phyloP scores from a whole-genome alignment of 2,329 filamentous ascomycete species.

The Coleophoma eucalyptorum region DNA sequence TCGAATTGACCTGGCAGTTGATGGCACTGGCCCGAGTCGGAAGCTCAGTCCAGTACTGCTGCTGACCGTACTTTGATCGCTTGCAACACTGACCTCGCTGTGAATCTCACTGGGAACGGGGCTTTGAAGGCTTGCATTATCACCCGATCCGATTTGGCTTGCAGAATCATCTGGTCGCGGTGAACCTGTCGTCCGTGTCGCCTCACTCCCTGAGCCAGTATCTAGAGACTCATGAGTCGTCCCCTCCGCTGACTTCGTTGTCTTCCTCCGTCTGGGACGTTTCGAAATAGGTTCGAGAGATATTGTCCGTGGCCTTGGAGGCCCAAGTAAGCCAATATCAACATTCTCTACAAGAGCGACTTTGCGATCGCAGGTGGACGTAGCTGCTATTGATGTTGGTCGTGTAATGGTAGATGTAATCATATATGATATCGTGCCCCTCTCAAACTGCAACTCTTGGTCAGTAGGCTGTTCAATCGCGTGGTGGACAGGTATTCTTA shows the following conservation, averaged over 20 bases:
- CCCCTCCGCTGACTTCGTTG: conserved; percentile 8
- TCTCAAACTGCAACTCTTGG: conserved; percentile 70
- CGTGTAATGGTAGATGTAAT: conserved; percentile 86
- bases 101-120: conserved; percentile 50
- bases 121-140: conserved; percentile 39
- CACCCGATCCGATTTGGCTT: conserved; percentile 26
- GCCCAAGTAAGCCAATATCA: conserved; percentile 72
- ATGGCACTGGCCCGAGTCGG: conserved; percentile 28
- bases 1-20: conserved; percentile 32
- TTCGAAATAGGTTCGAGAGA: conserved; percentile 84
- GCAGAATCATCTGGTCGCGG: conserved; percentile 25
- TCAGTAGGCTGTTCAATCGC: conserved; percentile 10
- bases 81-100: conserved; percentile 68
- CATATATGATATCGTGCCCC: conserved; percentile 88
- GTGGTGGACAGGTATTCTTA: conserved; percentile 40
- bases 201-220: conserved; percentile 17
- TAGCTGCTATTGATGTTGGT: conserved; percentile 80
- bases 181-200: conserved; percentile 12
- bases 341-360: conserved; percentile 77
- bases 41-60: conserved; percentile 41
- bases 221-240: conserved; percentile 16
- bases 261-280: conserved; percentile 48
- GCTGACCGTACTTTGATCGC: conserved; percentile 56
- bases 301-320: conserved; percentile 77
- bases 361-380: conserved; percentile 74